Evolutionary conservation across 192 early-diverging fungal genomes (phyloP), one percentile per base, ranked within the genome.

Genomic region (Endogone sp.): DNA sequence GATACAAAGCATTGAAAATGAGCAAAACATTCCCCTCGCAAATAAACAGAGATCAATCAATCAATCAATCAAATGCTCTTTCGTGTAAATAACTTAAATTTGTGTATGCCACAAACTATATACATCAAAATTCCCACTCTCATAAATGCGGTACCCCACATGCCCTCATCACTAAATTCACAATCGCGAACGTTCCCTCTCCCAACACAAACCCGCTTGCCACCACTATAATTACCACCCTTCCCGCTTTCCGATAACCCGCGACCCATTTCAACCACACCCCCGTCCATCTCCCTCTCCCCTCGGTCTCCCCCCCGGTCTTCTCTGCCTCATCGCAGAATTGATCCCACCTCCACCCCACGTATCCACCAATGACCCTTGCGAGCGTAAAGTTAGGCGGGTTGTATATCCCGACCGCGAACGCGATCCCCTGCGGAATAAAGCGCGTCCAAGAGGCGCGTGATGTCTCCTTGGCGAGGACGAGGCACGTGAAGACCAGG

Each of bases 401-500:
- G 72, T 92, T 92, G 77, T 90, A 92, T 67, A 92, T 92, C 21
- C 90, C 90, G 59, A 92, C 88, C 4, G 90, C 89, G 81, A 92
- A 92, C 23, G 90, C 89, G 30, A 92, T 89, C 0, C 90, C 90
- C 56, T 86, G 87, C 20, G 90, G 90, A 67, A 89, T 77, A 32
- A 76, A 86, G 3, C 58, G 60, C 2, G 72, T 28, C 89, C 88
- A 88, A 62, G 44, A 55, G 10, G 65, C 57, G 10, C 11, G 22
- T 0, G 37, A 31, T 21, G 44, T 58, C 8, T 69, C 73, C 27
- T 78, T 71, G 4, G 74, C 63, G n/a, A 76, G 24, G 0, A 73
- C 69, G 16, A 74, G 62, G 3, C 29, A 22, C 3, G 83, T 79
- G 76, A 91, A 91, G 11, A 89, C 60, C 2, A 74, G 31, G 0